Conservation (phyloP, 2,329 filamentous ascomycete genomes). For the Dichotomopilus funicola region DNA sequence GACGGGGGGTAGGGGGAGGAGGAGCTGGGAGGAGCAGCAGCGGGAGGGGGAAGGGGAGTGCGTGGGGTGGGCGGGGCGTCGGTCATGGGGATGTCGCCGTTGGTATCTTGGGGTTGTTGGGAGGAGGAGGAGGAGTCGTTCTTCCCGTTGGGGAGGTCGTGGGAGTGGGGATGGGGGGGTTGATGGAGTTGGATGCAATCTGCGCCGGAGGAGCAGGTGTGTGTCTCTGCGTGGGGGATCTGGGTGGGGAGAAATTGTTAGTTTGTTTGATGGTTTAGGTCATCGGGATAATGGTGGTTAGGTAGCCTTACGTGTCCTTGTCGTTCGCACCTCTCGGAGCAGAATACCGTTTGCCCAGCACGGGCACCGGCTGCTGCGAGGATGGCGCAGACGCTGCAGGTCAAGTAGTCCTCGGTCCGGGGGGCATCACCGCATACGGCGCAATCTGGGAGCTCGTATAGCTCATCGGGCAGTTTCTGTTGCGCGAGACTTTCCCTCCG, state of each 20-base stretch:
- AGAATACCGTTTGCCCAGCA: conserved; percentile 24
- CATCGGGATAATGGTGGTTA: not conserved
- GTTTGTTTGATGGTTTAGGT: not conserved
- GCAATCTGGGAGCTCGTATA: conserved; percentile 26
- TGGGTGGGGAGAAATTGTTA: conserved; percentile 3
- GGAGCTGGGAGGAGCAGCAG: not conserved
- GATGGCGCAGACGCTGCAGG: conserved; percentile 26
- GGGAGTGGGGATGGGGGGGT: not conserved
- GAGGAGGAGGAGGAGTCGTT: not conserved
- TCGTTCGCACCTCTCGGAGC: conserved; percentile 24
- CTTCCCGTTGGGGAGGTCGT: not conserved
- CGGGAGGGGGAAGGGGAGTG: not conserved
- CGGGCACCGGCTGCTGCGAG: conserved; percentile 18
- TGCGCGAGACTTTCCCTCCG: conserved; percentile 17
- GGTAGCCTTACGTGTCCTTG: conserved; percentile 18
- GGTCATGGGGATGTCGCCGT: conserved; percentile 12
- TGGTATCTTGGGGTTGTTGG: not conserved
- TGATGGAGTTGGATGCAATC: conserved; percentile 21
- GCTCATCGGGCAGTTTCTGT: conserved; percentile 20
- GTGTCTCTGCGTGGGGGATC: conserved; percentile 22
- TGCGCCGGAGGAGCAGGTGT: conserved; percentile 24
- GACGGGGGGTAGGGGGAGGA: not conserved
- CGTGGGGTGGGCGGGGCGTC: not conserved
- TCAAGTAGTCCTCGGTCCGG: conserved; percentile 20
- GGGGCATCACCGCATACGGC: conserved; percentile 21